Base-by-base conservation (phyloP, 2,329 filamentous ascomycete genomes). In the Fusarium musae region DNA sequence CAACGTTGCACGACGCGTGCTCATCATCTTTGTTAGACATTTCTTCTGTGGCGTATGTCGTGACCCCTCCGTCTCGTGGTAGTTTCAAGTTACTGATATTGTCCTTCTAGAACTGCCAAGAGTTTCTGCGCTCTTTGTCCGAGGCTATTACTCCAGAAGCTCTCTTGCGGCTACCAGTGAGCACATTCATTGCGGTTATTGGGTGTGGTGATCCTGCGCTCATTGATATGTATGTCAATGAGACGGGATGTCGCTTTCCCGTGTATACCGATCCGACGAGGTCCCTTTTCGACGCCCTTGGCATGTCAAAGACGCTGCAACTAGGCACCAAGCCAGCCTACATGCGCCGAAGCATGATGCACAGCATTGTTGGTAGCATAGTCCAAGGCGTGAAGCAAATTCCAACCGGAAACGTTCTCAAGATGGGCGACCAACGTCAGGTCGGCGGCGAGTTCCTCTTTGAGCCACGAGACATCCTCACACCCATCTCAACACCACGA, bases 371-470 rank as follows among this genome's bases (percentile, higher is more conserved):
- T 7, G 83, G 84, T 19, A 87, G 87, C 59, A 85, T 92, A 59
- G 79, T 86, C 9, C 91, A 93, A 80, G 88, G 85, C 0, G 78
- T 95, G 37, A 88, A 84, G 74, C 84, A 90, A 66, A 82, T 91
- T 3, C 86, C 86, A 21, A 84, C 79, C 12, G 91, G 90, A 1
- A 82, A 92, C 54, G 89, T 87, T 9, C 83, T 89, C 67, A 91
- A 90, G 79, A 89, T 88, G 26, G 93, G 93, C 6, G 88, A 93
- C 78, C 85, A 88, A 78, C 85, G 87, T 59, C 92, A 94, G 82
- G 90, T 93, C 6, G 93, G 93, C 30, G 93, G 93, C 16, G 93
- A 95, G 82, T 93, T 95, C 70, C 80, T 95, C n/a, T 94, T 94
- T 72, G 91, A 93, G 78, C 87, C 87, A 0, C 66, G 81, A 5